A percentile compares a stretch with the other conserved stretches of the same genome.
Evolutionary conservation across 768 basidiomycete species (phyloP).

Genomic region (Panaeolus cyanescens): DNA sequence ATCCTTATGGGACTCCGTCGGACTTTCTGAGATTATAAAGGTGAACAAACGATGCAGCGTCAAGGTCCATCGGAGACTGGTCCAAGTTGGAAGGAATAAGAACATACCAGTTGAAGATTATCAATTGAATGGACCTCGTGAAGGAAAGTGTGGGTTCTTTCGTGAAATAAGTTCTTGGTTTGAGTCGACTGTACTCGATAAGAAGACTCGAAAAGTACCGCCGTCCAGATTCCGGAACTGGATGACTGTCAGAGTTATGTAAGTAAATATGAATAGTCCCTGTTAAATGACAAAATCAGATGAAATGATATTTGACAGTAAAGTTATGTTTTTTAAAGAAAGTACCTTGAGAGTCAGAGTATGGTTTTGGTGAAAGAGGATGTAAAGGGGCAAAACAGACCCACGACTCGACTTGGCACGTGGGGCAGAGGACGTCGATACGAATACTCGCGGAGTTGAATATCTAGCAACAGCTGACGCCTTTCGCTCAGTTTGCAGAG

Average conservation of each 20-base stretch:
- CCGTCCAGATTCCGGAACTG: slow-evolving; percentile 2
- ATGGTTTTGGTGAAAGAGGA: slow-evolving; percentile 1
- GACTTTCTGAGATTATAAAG: slow-evolving; percentile 35
- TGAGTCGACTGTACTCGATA: not conserved
- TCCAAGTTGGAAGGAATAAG: not conserved
- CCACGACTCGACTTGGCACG: not conserved
- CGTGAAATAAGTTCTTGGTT: not conserved
- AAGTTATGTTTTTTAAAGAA: slow-evolving; percentile 1
- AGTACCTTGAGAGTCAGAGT: not conserved
- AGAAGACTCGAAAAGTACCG: not conserved
- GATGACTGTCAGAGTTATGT: not conserved
- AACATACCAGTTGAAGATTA: not conserved
- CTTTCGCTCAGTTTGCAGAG: not conserved
- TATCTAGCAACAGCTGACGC: not conserved
- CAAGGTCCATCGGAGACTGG: not conserved
- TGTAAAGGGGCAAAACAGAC: slow-evolving; percentile 2
- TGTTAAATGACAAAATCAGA: not conserved
- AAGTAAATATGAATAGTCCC: not conserved
- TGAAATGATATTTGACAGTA: not conserved
- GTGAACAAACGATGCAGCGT: not conserved
- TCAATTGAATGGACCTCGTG: not conserved
- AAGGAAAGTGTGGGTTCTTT: not conserved
- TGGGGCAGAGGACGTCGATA: not conserved
- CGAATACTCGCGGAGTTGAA: not conserved
- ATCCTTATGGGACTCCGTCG: slow-evolving; percentile 43